Evolutionary conservation across 371 early-diverging fungal genomes (phyloP).

Genomic region (Dinochytrium kinnereticum): DNA sequence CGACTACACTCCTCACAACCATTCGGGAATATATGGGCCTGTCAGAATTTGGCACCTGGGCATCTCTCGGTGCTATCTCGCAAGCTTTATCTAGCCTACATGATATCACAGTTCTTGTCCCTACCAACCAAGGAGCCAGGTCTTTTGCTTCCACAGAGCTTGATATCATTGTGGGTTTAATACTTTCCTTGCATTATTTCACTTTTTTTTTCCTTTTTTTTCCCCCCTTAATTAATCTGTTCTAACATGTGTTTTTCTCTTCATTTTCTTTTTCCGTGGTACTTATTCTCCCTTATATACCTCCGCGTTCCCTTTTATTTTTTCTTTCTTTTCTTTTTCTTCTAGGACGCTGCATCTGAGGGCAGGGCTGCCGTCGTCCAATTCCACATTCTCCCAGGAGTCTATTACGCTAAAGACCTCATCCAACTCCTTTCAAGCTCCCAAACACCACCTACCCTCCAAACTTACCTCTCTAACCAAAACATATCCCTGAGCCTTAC

Average conservation of each 20-base stretch:
- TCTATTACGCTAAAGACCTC: conserved; percentile 23
- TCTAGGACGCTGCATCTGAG: too few relatives aligned
- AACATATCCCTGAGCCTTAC: conserved; percentile 8
- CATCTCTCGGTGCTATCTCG: conserved; percentile 11
- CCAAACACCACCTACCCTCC: background rate
- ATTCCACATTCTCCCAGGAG: conserved; percentile 34
- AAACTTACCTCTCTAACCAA: conserved; percentile 19
- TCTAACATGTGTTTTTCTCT: too few relatives aligned
- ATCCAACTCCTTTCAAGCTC: conserved; percentile 2
- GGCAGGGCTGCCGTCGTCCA: conserved; percentile 23
- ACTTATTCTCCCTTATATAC: too few relatives aligned
- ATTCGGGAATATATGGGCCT: conserved; percentile 4
- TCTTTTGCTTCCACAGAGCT: background rate
- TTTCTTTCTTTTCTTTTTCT: too few relatives aligned
- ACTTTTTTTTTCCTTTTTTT: too few relatives aligned
- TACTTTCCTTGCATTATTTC: too few relatives aligned
- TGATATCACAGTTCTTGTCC: conserved; percentile 33
- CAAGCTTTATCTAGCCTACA: conserved; percentile 8
- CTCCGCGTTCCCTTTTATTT: too few relatives aligned
- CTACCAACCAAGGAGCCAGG: conserved; percentile 25
- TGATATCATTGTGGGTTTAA: background rate
- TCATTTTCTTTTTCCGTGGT: too few relatives aligned
- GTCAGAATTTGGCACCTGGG: conserved; percentile 21
- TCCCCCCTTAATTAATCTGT: too few relatives aligned
- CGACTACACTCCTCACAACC: conserved; percentile 22